A percentile compares a stretch with the other conserved stretches of the same genome.
These are phyloP conservation scores for Nicotiana tomentosiformis DNA, from an alignment of 257 asterid genomes.

Conservation along the genomic window DNA sequence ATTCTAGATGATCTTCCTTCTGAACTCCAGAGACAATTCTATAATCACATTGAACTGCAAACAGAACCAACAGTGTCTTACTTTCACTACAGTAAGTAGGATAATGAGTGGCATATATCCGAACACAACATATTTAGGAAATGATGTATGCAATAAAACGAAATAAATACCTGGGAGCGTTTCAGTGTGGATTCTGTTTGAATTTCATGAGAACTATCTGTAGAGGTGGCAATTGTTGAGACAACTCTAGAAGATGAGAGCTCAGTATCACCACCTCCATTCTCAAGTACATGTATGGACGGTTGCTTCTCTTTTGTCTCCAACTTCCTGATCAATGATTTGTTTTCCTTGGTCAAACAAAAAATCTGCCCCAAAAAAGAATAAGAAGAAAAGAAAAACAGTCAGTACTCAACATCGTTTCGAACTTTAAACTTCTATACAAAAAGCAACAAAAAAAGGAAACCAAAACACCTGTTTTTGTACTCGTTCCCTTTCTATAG, in stretches of 20 bases:
- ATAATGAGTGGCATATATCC: neutral
- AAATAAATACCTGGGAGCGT: conserved; percentile 34
- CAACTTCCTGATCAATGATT: conserved; percentile 40
- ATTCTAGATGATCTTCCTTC: neutral
- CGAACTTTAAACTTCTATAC: neutral
- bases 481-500: conserved; percentile 73
- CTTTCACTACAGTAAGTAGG: neutral
- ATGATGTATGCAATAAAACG: neutral
- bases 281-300: conserved; percentile 13
- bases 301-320: conserved; percentile 23
- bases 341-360: conserved; percentile 60
- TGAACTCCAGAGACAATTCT: neutral
- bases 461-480: conserved; percentile 48
- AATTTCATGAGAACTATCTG: conserved; percentile 22
- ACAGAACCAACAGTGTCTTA: neutral
- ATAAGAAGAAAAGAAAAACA: conserved; percentile 4
- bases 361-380: conserved; percentile 40
- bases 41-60: neutral
- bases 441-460: neutral
- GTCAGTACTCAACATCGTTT: neutral
- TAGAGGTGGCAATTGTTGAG: conserved; percentile 12
- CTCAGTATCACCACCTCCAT: conserved; percentile 15
- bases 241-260: conserved; percentile 18
- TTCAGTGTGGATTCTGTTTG: conserved; percentile 30
- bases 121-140: neutral